Base-by-base conservation (phyloP, 306 rosid species). In the Trichosanthes truncata region DNA sequence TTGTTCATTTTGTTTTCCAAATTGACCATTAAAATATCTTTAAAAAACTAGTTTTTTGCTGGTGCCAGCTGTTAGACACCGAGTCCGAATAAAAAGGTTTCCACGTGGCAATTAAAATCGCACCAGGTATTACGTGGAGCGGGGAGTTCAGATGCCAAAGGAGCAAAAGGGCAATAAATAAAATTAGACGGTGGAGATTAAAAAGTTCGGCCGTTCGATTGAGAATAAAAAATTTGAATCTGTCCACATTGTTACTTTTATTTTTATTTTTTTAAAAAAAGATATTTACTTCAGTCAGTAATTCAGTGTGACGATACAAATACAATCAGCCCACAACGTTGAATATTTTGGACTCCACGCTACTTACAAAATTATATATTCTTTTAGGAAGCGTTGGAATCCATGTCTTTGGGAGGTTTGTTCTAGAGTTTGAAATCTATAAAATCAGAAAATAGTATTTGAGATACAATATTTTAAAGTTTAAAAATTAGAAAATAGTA, bases 11-110 rank as follows among this genome's bases (percentile, higher is more conserved):
- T 63, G 0, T 31, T 18, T n/a, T 20, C 2, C 6, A 21, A 33
- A 35, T 62, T 62, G 5, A 9, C 14, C 33, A 68, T 10, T 68
- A 40, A 68, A 68, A 67, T 9, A n/a, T 5, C 0, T 38, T 66
- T 66, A 7, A 9, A 41, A 68, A 40, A 41, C 18, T 23, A 68
- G 53, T 25, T 13, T 71, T 6, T 41, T 25, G 36, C 76, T 10
- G n/a, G 21, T 71, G 76, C 21, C 76, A 71, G 76, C 76, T 71
- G 76, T 71, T 21, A 43, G 56, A 41, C 38, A 71, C 76, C 57
- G 36, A 45, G 21, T 6, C 10, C 36, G 21, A 7, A 71, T 71
- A 23, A 13, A 41, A 21, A 9, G 9, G 2, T 4, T 71, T 41
- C 20, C 36, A 71, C 56, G 76, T 71, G 76, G 76, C n/a, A 25